Percentiles rank a stretch among this genome's conserved stretches.
These are phyloP conservation scores for Trichophyton schoenleinii DNA, from an alignment of 2,329 filamentous ascomycete species.

Conservation along the genomic window DNA sequence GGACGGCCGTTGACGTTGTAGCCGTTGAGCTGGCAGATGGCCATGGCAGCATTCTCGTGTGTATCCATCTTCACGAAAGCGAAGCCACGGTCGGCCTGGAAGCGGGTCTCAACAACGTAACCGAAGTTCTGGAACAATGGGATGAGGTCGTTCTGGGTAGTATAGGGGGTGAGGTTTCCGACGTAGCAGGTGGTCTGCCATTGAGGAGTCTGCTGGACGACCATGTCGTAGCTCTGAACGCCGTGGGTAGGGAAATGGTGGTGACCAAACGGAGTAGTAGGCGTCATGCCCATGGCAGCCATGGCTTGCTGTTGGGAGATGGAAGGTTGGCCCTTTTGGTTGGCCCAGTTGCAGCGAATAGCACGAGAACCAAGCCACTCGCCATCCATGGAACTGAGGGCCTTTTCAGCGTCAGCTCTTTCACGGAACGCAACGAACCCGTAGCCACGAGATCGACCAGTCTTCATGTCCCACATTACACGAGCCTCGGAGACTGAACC, in stretches of 20 bases:
- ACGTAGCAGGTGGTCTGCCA: slow-evolving; percentile 99
- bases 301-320: slow-evolving; percentile 96
- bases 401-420: slow-evolving; percentile 85
- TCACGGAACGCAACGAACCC: slow-evolving; percentile 97
- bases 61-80: slow-evolving; percentile 99
- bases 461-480: slow-evolving; percentile 99
- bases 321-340: slow-evolving; percentile 98
- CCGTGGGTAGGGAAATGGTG: slow-evolving; percentile 97
- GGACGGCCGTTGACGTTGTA: slow-evolving; percentile 97
- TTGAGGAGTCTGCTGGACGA: slow-evolving; percentile 82
- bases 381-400: slow-evolving; percentile 92
- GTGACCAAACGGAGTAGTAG: slow-evolving; percentile 83
- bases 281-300: slow-evolving; percentile 95
- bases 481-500: slow-evolving; percentile 92
- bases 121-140: slow-evolving; percentile 98
- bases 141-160: slow-evolving; percentile 90
- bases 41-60: slow-evolving; percentile 96
- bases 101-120: slow-evolving; percentile 90
- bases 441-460: slow-evolving; percentile 89
- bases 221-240: slow-evolving; percentile 94
- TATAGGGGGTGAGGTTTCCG: slow-evolving; percentile 94
- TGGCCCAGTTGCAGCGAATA: slow-evolving; percentile 99
- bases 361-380: slow-evolving; percentile 97
- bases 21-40: slow-evolving; percentile 92
- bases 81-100: slow-evolving; percentile 95